These are phyloP conservation scores for Marasmius fiardii DNA, from an alignment of 1,284 basidiomycete species.

Conservation along the genomic window DNA sequence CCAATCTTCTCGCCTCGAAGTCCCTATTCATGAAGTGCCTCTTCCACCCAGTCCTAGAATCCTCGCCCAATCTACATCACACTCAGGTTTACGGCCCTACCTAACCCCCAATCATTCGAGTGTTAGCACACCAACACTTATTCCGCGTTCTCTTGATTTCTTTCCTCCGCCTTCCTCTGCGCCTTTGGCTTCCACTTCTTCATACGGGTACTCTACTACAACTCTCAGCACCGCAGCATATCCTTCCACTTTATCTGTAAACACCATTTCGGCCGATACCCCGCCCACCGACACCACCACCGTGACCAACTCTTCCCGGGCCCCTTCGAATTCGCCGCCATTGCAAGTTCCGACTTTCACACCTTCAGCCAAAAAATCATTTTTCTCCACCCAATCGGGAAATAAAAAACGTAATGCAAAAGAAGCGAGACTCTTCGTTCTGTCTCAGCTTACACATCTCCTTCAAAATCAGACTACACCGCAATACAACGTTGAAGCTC, in stretches of 20 bases:
- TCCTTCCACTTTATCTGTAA: no score
- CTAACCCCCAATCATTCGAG: not conserved
- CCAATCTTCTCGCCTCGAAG: not conserved
- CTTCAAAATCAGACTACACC: not conserved
- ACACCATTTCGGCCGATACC: not conserved
- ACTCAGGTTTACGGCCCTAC: not conserved
- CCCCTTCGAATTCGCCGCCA: not conserved
- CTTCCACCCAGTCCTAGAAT: not conserved
- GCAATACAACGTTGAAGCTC: not conserved
- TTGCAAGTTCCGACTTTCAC: not conserved
- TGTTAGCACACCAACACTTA: not conserved
- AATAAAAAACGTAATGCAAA: constrained; percentile 3
- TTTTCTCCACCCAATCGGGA: not conserved
- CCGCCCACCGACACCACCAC: not conserved
- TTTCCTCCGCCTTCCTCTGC: not conserved
- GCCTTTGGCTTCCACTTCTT: not conserved
- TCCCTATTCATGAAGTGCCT: not conserved
- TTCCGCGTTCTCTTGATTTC: not conserved
- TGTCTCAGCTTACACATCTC: constrained; percentile 1
- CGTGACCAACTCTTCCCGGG: not conserved
- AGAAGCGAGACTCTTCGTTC: constrained; percentile 4
- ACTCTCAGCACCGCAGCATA: not conserved
- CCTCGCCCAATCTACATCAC: not conserved
- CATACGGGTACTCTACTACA: not conserved
- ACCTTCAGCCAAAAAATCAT: not conserved